These are phyloP conservation scores for Mesembryanthemum crystallinum DNA, from an alignment of 148 eudicot species.

Conservation along the genomic window DNA sequence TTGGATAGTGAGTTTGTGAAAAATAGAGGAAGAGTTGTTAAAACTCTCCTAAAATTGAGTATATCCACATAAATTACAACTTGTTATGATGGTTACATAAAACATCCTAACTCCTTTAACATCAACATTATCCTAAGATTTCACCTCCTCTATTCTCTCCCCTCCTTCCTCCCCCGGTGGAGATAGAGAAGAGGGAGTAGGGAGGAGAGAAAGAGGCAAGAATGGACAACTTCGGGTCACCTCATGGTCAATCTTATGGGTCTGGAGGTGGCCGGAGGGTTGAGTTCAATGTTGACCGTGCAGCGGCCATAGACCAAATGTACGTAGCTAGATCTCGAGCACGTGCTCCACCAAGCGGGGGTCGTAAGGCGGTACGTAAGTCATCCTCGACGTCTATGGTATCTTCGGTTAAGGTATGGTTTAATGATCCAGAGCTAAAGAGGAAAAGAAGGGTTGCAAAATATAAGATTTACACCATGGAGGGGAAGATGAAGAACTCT, in stretches of 20 bases:
- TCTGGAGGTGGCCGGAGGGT: conserved; percentile 26
- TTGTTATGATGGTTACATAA: neutral
- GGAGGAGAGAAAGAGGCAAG: conserved; percentile 3
- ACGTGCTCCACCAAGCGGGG: neutral
- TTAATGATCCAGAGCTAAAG: conserved; percentile 33
- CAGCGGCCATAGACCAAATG: conserved; percentile 26
- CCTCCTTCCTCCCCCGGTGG: neutral
- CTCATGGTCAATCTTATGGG: conserved; percentile 11
- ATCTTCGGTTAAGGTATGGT: conserved; percentile 31
- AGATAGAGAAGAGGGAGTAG: neutral
- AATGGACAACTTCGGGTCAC: conserved; percentile 25
- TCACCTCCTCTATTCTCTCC: neutral
- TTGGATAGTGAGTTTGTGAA: neutral
- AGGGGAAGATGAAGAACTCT: conserved; percentile 41
- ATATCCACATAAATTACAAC: conserved; percentile 7
- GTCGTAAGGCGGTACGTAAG: neutral
- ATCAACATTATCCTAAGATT: neutral
- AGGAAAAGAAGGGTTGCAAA: conserved; percentile 45
- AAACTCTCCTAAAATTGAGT: conserved; percentile 23
- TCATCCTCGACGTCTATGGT: conserved; percentile 12
- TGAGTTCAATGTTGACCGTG: conserved; percentile 16
- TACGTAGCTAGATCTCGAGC: conserved; percentile 31
- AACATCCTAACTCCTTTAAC: neutral
- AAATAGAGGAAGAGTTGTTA: neutral
- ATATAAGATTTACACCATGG: conserved; percentile 42